These are phyloP conservation scores for Amylostereum areolatum DNA, from an alignment of 1,284 basidiomycete genomes.

Conservation along the genomic window DNA sequence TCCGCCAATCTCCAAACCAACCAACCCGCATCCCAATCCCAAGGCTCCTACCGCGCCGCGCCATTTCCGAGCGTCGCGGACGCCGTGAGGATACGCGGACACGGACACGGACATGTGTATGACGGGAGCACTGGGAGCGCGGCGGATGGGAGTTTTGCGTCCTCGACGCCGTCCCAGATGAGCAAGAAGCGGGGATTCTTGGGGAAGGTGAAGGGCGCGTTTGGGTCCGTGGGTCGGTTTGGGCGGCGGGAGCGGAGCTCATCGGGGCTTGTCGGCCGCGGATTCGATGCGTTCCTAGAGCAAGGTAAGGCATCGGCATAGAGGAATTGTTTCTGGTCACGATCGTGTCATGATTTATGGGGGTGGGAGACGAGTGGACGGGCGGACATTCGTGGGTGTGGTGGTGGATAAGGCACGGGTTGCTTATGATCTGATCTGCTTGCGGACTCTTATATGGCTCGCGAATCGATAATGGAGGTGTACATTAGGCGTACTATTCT, in stretches of 20 bases:
- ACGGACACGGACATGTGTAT: not conserved
- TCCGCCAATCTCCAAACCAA: not conserved
- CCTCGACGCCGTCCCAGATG: not conserved
- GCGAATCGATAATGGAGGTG: too few species aligned
- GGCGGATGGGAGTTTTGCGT: not conserved
- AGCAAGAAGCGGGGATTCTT: not conserved
- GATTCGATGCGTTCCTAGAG: not conserved
- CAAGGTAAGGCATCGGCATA: not conserved
- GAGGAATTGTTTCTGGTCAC: not conserved
- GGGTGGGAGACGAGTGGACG: not conserved
- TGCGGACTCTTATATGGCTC: not conserved
- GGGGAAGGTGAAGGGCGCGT: not conserved
- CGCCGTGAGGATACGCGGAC: not conserved
- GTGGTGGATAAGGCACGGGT: not conserved
- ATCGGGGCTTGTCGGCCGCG: not conserved
- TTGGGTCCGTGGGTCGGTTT: not conserved
- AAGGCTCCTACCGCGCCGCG: not conserved
- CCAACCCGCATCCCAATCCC: not conserved
- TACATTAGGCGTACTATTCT: too few species aligned
- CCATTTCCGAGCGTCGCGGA: not conserved
- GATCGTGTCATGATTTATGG: not conserved
- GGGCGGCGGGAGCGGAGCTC: not conserved
- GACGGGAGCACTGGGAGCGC: not conserved
- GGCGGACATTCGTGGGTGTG: not conserved
- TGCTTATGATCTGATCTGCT: not conserved